Evolutionary conservation across 2,329 filamentous ascomycete species (phyloP), one percentile per base, ranked within the genome.

Genomic region (Myriosclerotinia scirpicola): DNA sequence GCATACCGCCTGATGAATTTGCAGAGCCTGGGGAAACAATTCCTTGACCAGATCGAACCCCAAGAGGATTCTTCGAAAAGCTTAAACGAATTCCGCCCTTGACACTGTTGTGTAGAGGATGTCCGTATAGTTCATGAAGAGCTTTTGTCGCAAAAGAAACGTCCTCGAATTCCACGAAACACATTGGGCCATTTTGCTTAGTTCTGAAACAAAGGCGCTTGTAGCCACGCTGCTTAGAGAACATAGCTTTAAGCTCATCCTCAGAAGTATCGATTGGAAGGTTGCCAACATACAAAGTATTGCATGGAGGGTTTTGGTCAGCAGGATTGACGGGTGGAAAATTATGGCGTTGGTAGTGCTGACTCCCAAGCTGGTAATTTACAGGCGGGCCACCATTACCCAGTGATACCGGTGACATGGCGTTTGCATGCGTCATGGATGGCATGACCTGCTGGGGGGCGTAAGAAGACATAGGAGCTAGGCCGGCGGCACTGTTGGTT

Each of bases 271-370:
- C 91, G 66, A 93, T 87, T 0, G 94, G 95, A 54, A 99, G 81
- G 74, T 99, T 98, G n/a, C 95, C 94, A 26, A 99, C 94, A 75
- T 99, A 98, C 8, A 99, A 83, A 0, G 95, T 99, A 76, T 99
- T 98, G 84, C 95, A 98, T 0, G 95, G 95, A 1, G 94, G 94
- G 73, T 98, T 97, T 78, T 97, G 91, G 75, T 99, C 94, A 15
- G 94, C 93, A 0, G 93, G 94, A 72, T 98, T 98, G 68, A 92
- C 91, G 0, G 93, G 90, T 17, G 94, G 94, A 69, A 92, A 91
- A 68, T 88, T 89, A 69, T 87, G 86, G 74, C 82, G 84, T 70
- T 80, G 82, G 71, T 85, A 90, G 68, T 86, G 83, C 71, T 83
- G 80, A 64, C 80, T 82, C 48, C 81, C 81, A 70, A 85, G 81